These are phyloP conservation scores for Gleditsia sinensis DNA, from an alignment of 306 rosid genomes.

Conservation along the genomic window DNA sequence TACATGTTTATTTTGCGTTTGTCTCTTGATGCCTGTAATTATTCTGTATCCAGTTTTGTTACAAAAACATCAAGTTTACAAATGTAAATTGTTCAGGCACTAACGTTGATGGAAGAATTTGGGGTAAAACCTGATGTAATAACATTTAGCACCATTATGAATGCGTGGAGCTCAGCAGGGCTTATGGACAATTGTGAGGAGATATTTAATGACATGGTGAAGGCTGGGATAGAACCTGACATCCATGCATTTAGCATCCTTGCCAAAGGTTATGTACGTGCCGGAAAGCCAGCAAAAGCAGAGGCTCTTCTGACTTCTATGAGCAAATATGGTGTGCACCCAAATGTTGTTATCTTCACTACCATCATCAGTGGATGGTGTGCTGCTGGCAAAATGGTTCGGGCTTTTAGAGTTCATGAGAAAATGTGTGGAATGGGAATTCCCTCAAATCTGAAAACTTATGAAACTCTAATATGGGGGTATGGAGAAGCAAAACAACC, in stretches of 20 bases:
- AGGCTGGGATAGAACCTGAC: constrained; percentile 80
- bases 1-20: constrained; percentile 12
- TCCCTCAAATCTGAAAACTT: constrained; percentile 73
- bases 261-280: constrained; percentile 90
- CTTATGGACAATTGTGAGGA: constrained; percentile 80
- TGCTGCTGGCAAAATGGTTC: constrained; percentile 77
- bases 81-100: constrained; percentile 61
- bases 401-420: constrained; percentile 55
- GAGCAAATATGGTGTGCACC: constrained; percentile 63
- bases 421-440: constrained; percentile 66
- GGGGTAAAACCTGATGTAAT: constrained; percentile 90
- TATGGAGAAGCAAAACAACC: constrained; percentile 94
- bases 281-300: constrained; percentile 74
- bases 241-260: constrained; percentile 84
- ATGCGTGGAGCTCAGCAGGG: constrained; percentile 91
- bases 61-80: constrained; percentile 20
- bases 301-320: constrained; percentile 70
- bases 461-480: constrained; percentile 96
- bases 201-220: constrained; percentile 85
- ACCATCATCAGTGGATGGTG: constrained; percentile 97
- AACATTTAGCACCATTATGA: constrained; percentile 96
- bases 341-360: constrained; percentile 94
- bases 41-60: constrained; percentile 15
- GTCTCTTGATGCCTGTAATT: constrained; percentile 10
- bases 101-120: constrained; percentile 88